These are phyloP conservation scores for Lomentospora prolificans DNA, from an alignment of 2,329 filamentous ascomycete species.

Conservation along the genomic window DNA sequence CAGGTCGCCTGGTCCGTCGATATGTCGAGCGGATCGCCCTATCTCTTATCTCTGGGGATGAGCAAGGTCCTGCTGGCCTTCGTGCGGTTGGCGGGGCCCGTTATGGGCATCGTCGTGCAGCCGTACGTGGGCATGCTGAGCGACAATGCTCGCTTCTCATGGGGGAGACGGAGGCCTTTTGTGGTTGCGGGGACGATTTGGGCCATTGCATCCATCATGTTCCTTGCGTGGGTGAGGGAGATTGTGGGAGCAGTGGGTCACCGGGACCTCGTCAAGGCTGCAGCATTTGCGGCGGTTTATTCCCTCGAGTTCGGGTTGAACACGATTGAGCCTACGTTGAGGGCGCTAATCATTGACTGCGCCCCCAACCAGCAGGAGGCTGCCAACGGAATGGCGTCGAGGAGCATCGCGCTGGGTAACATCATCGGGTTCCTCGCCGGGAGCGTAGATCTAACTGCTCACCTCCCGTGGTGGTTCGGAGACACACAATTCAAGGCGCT, in stretches of 20 bases:
- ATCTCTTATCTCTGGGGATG: constrained; percentile 68
- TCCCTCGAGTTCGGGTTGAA: constrained; percentile 92
- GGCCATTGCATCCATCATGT: constrained; percentile 57
- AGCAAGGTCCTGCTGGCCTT: constrained; percentile 75
- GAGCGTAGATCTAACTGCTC: constrained; percentile 66
- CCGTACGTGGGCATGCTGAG: constrained; percentile 75
- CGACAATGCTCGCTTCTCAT: constrained; percentile 63
- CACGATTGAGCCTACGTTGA: constrained; percentile 86
- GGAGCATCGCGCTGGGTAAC: constrained; percentile 78
- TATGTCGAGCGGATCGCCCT: constrained; percentile 84
- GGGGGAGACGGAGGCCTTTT: constrained; percentile 75
- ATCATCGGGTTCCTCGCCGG: constrained; percentile 85
- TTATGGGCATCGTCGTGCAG: constrained; percentile 71
- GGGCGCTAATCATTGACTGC: constrained; percentile 89
- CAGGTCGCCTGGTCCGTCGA: constrained; percentile 97
- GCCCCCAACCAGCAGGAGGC: constrained; percentile 90
- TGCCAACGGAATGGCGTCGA: constrained; percentile 89
- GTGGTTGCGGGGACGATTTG: constrained; percentile 62
- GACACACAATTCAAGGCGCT: constrained; percentile 88
- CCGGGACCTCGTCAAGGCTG: constrained; percentile 65
- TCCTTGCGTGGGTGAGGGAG: constrained; percentile 65
- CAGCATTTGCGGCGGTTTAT: constrained; percentile 81
- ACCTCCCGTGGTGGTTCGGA: constrained; percentile 58
- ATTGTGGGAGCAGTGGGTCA: constrained; percentile 49
- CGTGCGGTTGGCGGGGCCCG: constrained; percentile 71